These are phyloP conservation scores for Claviceps paspali DNA, from an alignment of 2,329 filamentous ascomycete species.

Conservation along the genomic window DNA sequence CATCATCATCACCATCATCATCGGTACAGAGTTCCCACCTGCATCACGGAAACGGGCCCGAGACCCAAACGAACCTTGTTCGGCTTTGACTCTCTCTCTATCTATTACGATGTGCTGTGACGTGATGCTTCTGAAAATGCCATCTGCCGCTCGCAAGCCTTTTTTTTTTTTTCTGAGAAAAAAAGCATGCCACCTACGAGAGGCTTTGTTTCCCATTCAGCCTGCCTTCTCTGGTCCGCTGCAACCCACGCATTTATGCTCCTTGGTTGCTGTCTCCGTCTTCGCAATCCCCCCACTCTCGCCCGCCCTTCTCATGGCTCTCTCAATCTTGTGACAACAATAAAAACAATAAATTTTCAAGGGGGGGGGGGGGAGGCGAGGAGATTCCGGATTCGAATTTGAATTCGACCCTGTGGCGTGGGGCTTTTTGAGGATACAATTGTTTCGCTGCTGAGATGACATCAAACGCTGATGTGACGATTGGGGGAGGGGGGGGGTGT, in stretches of 20 bases:
- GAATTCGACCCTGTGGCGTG: constrained; percentile 1
- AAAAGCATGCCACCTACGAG: constrained; percentile 3
- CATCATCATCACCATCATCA: too few species aligned
- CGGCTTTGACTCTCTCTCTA: constrained; percentile 1
- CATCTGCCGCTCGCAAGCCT: constrained; percentile 6
- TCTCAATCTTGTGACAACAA: not conserved
- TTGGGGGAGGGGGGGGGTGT: not conserved
- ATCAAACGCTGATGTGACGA: constrained; percentile 10
- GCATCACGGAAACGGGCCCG: too few species aligned
- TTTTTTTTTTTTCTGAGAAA: constrained; percentile 2
- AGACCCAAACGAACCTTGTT: too few species aligned
- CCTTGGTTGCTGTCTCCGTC: constrained; percentile 2
- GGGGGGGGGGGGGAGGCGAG: too few species aligned
- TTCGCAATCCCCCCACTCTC: too few species aligned
- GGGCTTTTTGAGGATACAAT: constrained; percentile 1
- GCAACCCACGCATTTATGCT: constrained; percentile 1
- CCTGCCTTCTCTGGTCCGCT: constrained; percentile 3
- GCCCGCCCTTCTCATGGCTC: too few species aligned
- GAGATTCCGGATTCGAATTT: too few species aligned
- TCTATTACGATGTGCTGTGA: constrained; percentile 8
- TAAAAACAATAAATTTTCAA: too few species aligned
- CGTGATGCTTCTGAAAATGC: constrained; percentile 7
- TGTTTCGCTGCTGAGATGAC: constrained; percentile 6
- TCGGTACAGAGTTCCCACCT: too few species aligned
- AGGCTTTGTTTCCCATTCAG: constrained; percentile 3